Conservation (phyloP, 495 filamentous ascomycete species). For the Immersiella caudata region DNA sequence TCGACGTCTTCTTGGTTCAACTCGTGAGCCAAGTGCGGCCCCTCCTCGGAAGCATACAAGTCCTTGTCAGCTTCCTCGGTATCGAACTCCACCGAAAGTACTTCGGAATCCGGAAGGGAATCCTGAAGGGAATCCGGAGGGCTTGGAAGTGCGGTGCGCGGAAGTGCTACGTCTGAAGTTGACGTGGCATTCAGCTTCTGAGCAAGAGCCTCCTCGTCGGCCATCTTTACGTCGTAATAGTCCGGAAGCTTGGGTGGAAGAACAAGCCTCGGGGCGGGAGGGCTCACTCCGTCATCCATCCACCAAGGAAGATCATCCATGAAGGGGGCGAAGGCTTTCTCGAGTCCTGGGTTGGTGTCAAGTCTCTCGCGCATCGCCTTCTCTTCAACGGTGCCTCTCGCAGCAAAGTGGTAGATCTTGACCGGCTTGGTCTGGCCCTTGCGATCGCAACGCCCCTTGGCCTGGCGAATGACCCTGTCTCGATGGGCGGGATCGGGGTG, state of each 20-base stretch:
- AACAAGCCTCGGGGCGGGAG: neutral
- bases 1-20: too few relatives aligned
- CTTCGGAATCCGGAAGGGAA: too few relatives aligned
- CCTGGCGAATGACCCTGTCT: constrained; percentile 65
- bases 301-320: neutral
- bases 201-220: neutral
- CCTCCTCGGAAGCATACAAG: too few relatives aligned
- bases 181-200: too few relatives aligned
- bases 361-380: constrained; percentile 57
- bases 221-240: neutral
- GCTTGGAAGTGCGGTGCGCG: too few relatives aligned
- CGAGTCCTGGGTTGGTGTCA: neutral
- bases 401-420: constrained; percentile 69
- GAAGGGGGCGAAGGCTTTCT: neutral
- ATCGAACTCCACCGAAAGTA: too few relatives aligned
- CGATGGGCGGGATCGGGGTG: constrained; percentile 58
- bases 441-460: constrained; percentile 68
- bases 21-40: too few relatives aligned
- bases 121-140: too few relatives aligned
- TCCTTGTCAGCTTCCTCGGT: too few relatives aligned
- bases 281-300: neutral
- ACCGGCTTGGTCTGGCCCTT: constrained; percentile 70
- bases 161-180: too few relatives aligned
- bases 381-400: constrained; percentile 68
- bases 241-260: neutral